Base-by-base conservation (phyloP, 352 stramenopile species). In the Pythium graminicola region DNA sequence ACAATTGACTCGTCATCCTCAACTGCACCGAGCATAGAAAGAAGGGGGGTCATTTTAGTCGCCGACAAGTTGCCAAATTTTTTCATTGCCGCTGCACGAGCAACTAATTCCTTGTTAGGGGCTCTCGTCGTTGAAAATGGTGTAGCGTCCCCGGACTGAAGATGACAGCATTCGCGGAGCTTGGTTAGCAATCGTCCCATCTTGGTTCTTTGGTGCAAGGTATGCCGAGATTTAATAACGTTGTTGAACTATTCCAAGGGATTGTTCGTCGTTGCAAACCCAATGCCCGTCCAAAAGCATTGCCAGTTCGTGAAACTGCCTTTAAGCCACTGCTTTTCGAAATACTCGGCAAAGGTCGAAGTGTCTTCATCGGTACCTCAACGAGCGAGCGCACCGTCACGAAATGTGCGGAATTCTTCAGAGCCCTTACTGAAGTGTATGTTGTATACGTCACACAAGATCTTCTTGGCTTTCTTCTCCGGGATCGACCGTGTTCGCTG, bases 231-330 rank as follows among this genome's bases (percentile, higher is more conserved):
- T 29, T 69, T 70, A 17, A 67, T 43, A 2, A 56, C 24, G 0
- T 48, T 50, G 27, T 62, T 66, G 22, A 66, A 67, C 20, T 57
- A 29, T 31, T 70, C 57, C 1, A 40, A 36, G 0, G 57, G 49
- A n/a, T 62, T 67, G 7, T 60, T 67, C 0, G 50, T 62, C 8
- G 57, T 62, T 1, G 54, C 50, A 36, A 50, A 61, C 0, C 53
- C 48, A 19, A 11, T 24, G 0, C 42, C 24, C 0, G 53, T 64
- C 6, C 31, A 28, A 43, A 58, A 64, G 19, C 40, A 31, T 36
- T 70, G 49, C 50, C 62, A 67, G 1, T 17, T 22, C 13, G 29
- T 40, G 28, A 54, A 66, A 0, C 16, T 33, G 7, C 35, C 40
- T 9, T 27, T 19, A 1, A 65, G 2, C 51, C 61, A 65, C 31